Percentiles rank a stretch among this genome's conserved stretches.
These are phyloP conservation scores for Cryptosporidium sp. DNA, from an alignment of 169 alveolate genomes.

Conservation along the genomic window DNA sequence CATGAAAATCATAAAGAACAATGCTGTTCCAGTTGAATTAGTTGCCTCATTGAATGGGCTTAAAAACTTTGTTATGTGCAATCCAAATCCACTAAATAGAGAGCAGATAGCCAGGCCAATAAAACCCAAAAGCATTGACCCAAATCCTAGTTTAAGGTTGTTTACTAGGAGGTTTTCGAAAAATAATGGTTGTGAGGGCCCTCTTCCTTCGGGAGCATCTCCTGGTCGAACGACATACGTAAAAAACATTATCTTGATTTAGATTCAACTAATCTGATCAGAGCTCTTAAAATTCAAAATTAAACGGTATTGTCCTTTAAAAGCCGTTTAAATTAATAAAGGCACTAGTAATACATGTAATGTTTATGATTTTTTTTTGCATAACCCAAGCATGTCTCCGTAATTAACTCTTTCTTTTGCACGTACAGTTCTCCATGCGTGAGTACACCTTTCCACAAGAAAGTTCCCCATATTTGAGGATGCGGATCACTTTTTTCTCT, in stretches of 20 bases:
- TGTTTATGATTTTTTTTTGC: slow-evolving; percentile 4
- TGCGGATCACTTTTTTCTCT: background rate
- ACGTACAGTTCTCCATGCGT: slow-evolving; percentile 75
- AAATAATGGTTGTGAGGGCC: slow-evolving; percentile 91
- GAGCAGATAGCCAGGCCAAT: slow-evolving; percentile 32
- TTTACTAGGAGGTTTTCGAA: slow-evolving; percentile 89
- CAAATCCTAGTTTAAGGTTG: slow-evolving; percentile 88
- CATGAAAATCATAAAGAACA: slow-evolving; percentile 35
- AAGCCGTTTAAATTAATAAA: background rate
- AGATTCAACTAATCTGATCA: background rate
- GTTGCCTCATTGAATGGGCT: slow-evolving; percentile 59
- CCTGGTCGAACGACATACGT: slow-evolving; percentile 94
- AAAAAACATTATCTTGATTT: slow-evolving; percentile 85
- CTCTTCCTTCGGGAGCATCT: slow-evolving; percentile 94
- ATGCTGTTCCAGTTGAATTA: slow-evolving; percentile 27
- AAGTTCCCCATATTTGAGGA: background rate
- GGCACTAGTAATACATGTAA: slow-evolving; percentile 4
- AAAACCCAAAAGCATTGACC: slow-evolving; percentile 39
- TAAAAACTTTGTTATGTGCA: slow-evolving; percentile 30
- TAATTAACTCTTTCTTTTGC: slow-evolving; percentile 27
- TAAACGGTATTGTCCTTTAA: background rate
- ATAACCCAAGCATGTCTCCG: slow-evolving; percentile 26
- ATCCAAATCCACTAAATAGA: slow-evolving; percentile 38
- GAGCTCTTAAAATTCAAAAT: background rate
- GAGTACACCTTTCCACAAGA: slow-evolving; percentile 71